Evolutionary conservation across 2,329 filamentous ascomycete genomes (phyloP), one percentile per base, ranked within the genome.

Genomic region (Plectosphaerella sp.): DNA sequence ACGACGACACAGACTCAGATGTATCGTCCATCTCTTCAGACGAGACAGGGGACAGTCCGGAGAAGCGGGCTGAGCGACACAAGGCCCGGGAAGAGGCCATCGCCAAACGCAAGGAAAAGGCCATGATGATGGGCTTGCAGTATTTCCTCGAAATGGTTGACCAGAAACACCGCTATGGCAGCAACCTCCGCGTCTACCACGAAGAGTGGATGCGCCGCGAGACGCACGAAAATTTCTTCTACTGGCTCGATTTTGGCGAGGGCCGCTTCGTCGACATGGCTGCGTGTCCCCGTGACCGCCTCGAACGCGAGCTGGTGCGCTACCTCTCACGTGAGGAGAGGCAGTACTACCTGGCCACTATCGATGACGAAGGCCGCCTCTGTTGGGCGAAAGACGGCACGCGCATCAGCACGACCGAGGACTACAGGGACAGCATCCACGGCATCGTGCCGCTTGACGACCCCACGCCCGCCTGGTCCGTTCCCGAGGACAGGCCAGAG

Each of bases 61-160:
- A 75, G 57, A 64, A 75, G 54, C 68, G 65, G 51, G 69, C 71
- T 8, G 66, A 65, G 12, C 63, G 62, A 11, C 70, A 64, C 47
- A 70, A 69, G 50, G 65, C 68, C 46, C 72, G 73, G 51, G 65
- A 74, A 9, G 72, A 82, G 58, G 71, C 77, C 52, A 82, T 80
- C 63, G 71, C 72, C 1, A 75, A 80, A 59, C 76, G 85, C 36
- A 82, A 83, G 54, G 81, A 84, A 59, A 82, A 81, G 5, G 85
- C 89, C 1, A 89, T 86, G 66, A 86, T 83, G 66, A 93, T 96
- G 88, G 89, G 90, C 16, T 67, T 95, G 36, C 87, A 89, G 62
- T 96, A 96, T 64, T 96, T 94, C 57, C 74, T 84, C 12, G 81
- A 96, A 62, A 92, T 96, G 87, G 86, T 93, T 8, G 89, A 94